phyloP scores from a whole-genome alignment of 768 basidiomycete species.

The Mycena rosella region DNA sequence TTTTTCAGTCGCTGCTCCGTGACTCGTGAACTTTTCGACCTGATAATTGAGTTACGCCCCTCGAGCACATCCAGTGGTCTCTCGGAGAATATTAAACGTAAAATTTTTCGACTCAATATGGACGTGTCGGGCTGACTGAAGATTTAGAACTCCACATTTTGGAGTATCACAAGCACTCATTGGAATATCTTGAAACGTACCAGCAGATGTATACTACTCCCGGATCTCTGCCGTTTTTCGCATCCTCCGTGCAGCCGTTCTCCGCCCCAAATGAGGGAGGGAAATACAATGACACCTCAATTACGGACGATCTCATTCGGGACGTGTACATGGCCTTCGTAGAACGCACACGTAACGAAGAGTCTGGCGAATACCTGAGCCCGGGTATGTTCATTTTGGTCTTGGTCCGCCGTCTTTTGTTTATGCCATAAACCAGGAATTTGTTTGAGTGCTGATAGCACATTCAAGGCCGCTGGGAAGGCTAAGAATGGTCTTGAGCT shows the following conservation, averaged over 20 bases:
- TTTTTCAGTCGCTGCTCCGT: neutral
- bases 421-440: neutral
- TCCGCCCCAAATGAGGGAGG: neutral
- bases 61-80: neutral
- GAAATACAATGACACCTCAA: conserved; percentile 4
- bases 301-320: conserved; percentile 39
- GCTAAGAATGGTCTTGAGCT: conserved; percentile 28
- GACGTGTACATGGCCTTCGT: conserved; percentile 38
- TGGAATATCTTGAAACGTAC: conserved; percentile 36
- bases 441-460: conserved; percentile 28
- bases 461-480: conserved; percentile 31
- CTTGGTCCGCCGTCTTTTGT: neutral
- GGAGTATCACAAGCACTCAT: conserved; percentile 32
- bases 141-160: conserved; percentile 40
- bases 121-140: neutral
- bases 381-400: conserved; percentile 26
- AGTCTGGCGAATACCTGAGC: conserved; percentile 34
- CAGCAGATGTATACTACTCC: neutral
- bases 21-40: neutral
- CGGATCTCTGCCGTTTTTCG: neutral
- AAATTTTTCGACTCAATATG: neutral
- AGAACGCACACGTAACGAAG: conserved; percentile 27
- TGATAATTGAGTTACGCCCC: neutral
- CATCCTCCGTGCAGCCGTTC: neutral
- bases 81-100: neutral